Evolutionary conservation across 352 stramenopile species (phyloP), one percentile per base, ranked within the genome.

Genomic region (Phytophthora cactorum): DNA sequence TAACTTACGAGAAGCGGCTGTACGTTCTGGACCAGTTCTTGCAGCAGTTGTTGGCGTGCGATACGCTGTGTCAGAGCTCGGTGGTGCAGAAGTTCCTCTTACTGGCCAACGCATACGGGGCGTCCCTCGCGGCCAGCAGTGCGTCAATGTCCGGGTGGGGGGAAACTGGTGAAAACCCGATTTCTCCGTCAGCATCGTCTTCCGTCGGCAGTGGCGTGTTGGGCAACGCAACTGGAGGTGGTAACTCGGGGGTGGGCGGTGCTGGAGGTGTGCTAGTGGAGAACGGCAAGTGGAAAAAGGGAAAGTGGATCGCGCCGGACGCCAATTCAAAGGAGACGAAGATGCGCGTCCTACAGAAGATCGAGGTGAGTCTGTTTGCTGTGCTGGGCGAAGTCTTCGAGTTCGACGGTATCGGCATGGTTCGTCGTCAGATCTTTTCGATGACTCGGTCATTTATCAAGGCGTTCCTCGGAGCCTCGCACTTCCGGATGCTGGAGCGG

Each of bases 371-470:
- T 63, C 60, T 96, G 15, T 93, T 93, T 49, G 78, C 86, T 10
- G 74, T 89, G 12, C 53, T 93, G 25, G 79, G 89, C 56, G 88
- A 96, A 55, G 66, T 93, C 38, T 95, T 96, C 49, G 88, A 96
- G 69, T 91, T 96, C 49, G 86, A 96, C 60, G 88, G 86, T 38
- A 88, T 96, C n/a, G 79, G 84, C 27, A 66, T 94, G 55, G 70
- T 96, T 59, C 83, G 86, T 5, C 80, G 88, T 12, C 86, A 96
- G n/a, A 76, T 96, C n/a, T 93, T 96, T 60, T 77, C 76, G 8
- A 89, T 96, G 79, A 89, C 76, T 32, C 85, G 86, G 28, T 93
- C 82, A 49, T 90, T 94, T 46, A 84, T 96, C 63, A 89, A 88
- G 56, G 85, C 86, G 27, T 92, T 94, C 41, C 73, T 96, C 36